Conservation (phyloP, 495 filamentous ascomycete species). For the Astrothelium macrocarpum region DNA sequence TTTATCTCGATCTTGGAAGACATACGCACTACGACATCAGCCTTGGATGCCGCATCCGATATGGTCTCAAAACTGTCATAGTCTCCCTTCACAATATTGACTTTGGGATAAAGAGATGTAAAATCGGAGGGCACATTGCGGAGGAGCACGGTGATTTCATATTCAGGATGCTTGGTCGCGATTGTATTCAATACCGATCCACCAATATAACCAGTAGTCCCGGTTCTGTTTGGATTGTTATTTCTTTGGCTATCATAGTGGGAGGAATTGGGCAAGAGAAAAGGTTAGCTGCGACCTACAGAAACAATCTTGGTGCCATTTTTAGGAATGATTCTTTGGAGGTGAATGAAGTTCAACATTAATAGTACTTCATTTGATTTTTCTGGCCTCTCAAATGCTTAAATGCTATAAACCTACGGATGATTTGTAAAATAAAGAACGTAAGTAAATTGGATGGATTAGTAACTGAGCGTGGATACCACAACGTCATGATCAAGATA, state of each 20-base stretch:
- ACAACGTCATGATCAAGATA: neutral
- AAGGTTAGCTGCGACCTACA: constrained; percentile 14
- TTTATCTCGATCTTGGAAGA: constrained; percentile 4
- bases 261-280: neutral
- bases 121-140: constrained; percentile 26
- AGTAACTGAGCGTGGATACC: neutral
- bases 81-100: constrained; percentile 44
- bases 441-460: neutral
- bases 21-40: constrained; percentile 50
- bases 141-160: constrained; percentile 37
- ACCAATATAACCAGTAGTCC: constrained; percentile 44
- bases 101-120: constrained; percentile 38
- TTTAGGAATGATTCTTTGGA: neutral
- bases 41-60: constrained; percentile 44
- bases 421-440: neutral
- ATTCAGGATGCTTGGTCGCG: constrained; percentile 35
- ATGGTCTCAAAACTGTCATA: constrained; percentile 44
- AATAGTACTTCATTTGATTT: no score
- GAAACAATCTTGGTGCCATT: constrained; percentile 24
- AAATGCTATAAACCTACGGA: neutral
- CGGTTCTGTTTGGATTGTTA: constrained; percentile 28
- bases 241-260: neutral
- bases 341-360: no score
- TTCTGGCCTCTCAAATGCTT: no score
- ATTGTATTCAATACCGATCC: constrained; percentile 39